Conservation (phyloP, 2,329 filamentous ascomycete species). For the Trichophyton verrucosum region DNA sequence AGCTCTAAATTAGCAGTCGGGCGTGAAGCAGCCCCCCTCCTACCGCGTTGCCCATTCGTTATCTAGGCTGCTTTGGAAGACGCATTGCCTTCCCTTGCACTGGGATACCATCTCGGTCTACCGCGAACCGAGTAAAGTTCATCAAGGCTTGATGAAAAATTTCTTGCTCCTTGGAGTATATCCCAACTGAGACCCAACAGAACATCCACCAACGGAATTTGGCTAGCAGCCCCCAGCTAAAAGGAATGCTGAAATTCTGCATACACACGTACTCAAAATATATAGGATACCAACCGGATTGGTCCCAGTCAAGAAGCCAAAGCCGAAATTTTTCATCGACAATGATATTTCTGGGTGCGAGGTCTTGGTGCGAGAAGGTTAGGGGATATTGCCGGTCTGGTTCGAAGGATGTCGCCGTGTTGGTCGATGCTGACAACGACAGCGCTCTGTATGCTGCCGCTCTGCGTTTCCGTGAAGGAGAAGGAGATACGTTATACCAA, state of each 20-base stretch:
- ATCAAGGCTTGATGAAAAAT: not conserved
- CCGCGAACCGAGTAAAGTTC: not conserved
- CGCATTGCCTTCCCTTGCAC: not conserved
- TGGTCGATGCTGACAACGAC: not conserved
- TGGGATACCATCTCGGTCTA: not conserved
- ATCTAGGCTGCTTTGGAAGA: not conserved
- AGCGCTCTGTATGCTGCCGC: not conserved
- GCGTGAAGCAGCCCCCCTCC: not conserved
- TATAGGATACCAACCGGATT: conserved; percentile 10
- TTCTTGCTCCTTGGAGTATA: conserved; percentile 6
- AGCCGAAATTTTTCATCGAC: conserved; percentile 16
- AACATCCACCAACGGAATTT: conserved; percentile 8
- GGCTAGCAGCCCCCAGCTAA: conserved; percentile 5
- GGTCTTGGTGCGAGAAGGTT: conserved; percentile 24
- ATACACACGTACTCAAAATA: conserved; percentile 13
- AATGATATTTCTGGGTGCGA: conserved; percentile 22
- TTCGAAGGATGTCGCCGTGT: conserved; percentile 7
- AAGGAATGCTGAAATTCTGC: conserved; percentile 10
- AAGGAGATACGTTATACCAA: conserved; percentile 15
- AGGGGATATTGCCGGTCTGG: conserved; percentile 15
- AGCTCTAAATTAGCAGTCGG: not conserved
- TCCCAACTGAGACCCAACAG: conserved; percentile 9
- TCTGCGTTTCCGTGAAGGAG: not conserved
- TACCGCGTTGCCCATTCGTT: not conserved
- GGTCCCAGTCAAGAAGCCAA: conserved; percentile 13